phyloP scores from a whole-genome alignment of 768 basidiomycete species.

The Lactifluus pinguis region DNA sequence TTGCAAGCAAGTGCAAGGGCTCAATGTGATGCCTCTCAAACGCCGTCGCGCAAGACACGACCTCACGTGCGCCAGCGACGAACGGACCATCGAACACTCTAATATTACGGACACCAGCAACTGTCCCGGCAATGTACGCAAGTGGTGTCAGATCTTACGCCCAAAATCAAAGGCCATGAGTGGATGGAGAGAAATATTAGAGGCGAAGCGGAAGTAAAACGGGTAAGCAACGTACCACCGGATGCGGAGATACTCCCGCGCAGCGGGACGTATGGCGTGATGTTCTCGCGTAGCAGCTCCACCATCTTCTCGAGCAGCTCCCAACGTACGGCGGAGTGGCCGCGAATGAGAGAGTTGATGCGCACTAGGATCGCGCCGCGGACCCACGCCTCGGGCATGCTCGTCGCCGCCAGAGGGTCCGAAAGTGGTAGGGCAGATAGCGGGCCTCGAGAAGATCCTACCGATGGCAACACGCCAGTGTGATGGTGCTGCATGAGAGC shows the following conservation, averaged over 20 bases:
- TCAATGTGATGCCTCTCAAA: conserved; percentile 50
- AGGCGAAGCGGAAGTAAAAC: neutral
- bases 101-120: conserved; percentile 76
- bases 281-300: conserved; percentile 55
- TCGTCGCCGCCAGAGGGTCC: conserved; percentile 55
- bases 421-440: conserved; percentile 54
- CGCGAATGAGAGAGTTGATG: conserved; percentile 82
- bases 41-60: conserved; percentile 46
- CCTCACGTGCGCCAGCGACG: conserved; percentile 38
- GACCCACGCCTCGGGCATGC: conserved; percentile 84
- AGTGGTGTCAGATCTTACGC: conserved; percentile 17
- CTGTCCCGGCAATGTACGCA: conserved; percentile 44
- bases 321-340: conserved; percentile 80
- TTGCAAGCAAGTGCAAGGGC: conserved; percentile 58
- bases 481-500: conserved; percentile 80
- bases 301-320: conserved; percentile 74
- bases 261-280: conserved; percentile 76
- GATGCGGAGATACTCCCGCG: conserved; percentile 79
- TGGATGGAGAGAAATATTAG: neutral
- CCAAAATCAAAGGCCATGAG: neutral
- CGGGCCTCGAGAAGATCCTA: conserved; percentile 22
- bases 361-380: conserved; percentile 84
- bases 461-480: conserved; percentile 58
- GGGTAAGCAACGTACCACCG: conserved; percentile 43
- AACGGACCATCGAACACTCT: conserved; percentile 53